A percentile compares a stretch with the other conserved stretches of the same genome.
Evolutionary conservation across 1,139 yeast species (phyloP).

Genomic region (Sugiyamaella neomexicana): DNA sequence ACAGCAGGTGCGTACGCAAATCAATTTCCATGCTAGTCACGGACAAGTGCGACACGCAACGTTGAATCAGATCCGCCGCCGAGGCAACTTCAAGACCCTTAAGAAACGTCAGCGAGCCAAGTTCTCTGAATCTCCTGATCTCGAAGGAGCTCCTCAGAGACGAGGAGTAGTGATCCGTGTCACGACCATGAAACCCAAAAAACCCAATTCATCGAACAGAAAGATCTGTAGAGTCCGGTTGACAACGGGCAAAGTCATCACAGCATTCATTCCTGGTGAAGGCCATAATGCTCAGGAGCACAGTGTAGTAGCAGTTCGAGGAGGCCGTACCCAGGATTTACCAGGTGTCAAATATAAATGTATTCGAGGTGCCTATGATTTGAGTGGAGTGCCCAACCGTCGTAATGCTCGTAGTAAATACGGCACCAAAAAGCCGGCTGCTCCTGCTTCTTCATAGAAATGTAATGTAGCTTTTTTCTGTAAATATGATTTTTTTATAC

Average conservation of each 20-base stretch:
- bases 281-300: constrained; percentile 99
- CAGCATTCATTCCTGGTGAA: constrained; percentile 97
- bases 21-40: constrained; percentile 9
- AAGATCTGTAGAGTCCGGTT: constrained; percentile 95
- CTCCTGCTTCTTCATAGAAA: constrained; percentile 22
- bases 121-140: constrained; percentile 80
- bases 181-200: constrained; percentile 93
- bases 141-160: constrained; percentile 76
- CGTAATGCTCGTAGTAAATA: constrained; percentile 86
- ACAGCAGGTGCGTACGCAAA: background rate
- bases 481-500: background rate
- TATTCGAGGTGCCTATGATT: constrained; percentile 90
- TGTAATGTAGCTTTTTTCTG: background rate
- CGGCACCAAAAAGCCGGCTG: constrained; percentile 87
- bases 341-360: constrained; percentile 97
- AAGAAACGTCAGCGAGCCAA: constrained; percentile 40
- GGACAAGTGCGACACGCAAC: constrained; percentile 30
- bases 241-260: constrained; percentile 82
- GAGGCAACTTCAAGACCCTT: constrained; percentile 40
- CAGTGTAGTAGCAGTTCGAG: constrained; percentile 91
- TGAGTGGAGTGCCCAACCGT: constrained; percentile 94
- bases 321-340: constrained; percentile 96
- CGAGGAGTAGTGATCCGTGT: constrained; percentile 95
- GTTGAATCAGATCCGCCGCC: constrained; percentile 34
- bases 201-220: constrained; percentile 97